Evolutionary conservation across 2,329 filamentous ascomycete species (phyloP), one percentile per base, ranked within the genome.

Genomic region (Huntiella omanensis): DNA sequence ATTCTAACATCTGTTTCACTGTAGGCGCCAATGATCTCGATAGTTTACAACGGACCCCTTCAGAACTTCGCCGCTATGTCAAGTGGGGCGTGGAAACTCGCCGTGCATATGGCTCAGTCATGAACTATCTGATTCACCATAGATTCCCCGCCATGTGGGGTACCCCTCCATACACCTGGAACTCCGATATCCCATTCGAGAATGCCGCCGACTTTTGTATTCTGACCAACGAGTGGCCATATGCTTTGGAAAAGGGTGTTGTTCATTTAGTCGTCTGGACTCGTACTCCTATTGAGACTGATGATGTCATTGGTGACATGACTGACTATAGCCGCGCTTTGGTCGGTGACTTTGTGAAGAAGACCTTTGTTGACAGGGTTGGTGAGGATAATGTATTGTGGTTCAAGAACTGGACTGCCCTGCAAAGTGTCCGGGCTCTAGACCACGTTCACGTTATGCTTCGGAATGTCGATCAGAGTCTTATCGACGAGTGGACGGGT

Each of bases 261-360:
- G 67, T 78, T n/a, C 88, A 96, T 59, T 72, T 95, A 15, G 84
- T 95, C 28, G 79, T 93, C 37, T 96, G 88, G 88, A 82, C 80
- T 44, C 88, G 92, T 57, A 91, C 88, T 36, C 65, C 69, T 11
- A 78, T 95, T 50, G 71, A 80, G 17, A 81, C 81, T 3, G 80
- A 92, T 53, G 60, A 73, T 0, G 64, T 63, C 13, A 83, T 71
- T 0, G 85, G 82, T 7, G 78, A 87, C 53, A 65, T 92, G 64
- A 86, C 82, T 2, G 61, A 70, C 0, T 69, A 77, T 56, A 80
- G 80, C 49, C 70, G 77, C 45, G 62, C 62, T 36, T 60, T 71
- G 49, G 79, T 93, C 34, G 69, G 75, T 40, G 66, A 67, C 7
- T 95, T 83, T 58, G 77, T 94, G 32, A 62, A 73, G 53, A 68